Evolutionary conservation across 2,329 filamentous ascomycete species (phyloP).

Genomic region (Trichophyton verrucosum): DNA sequence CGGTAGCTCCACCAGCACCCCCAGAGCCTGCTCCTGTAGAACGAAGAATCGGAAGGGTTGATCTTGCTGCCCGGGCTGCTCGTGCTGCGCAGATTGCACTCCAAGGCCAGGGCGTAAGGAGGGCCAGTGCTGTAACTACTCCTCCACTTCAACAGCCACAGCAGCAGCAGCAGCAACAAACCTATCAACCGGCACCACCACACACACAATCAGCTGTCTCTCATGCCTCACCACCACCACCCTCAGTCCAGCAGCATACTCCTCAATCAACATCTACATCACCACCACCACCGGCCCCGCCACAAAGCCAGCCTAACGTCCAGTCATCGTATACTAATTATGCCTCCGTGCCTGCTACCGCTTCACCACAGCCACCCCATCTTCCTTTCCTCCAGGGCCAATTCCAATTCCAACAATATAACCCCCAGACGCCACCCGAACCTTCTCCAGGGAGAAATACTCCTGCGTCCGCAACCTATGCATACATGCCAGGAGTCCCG

Average conservation of each 20-base stretch:
- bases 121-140: not conserved
- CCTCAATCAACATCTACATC: not conserved
- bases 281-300: constrained; percentile 7
- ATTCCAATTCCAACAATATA: constrained; percentile 33
- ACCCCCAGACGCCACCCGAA: constrained; percentile 21
- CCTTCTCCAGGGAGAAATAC: constrained; percentile 21
- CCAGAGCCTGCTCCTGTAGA: constrained; percentile 27
- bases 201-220: constrained; percentile 13
- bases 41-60: constrained; percentile 29
- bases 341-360: constrained; percentile 61
- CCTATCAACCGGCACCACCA: constrained; percentile 14
- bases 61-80: constrained; percentile 37
- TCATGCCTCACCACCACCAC: constrained; percentile 12
- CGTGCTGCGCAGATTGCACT: constrained; percentile 37
- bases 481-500: constrained; percentile 35
- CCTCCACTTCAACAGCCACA: constrained; percentile 16
- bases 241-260: constrained; percentile 14
- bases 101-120: constrained; percentile 30
- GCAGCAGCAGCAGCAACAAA: constrained; percentile 20
- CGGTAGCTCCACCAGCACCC: constrained; percentile 26
- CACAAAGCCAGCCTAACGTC: constrained; percentile 7
- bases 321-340: constrained; percentile 2
- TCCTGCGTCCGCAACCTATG: constrained; percentile 28
- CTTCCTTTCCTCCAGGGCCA: constrained; percentile 31
- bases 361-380: constrained; percentile 54